These are phyloP conservation scores for Boletus fagicola DNA, from an alignment of 768 basidiomycete genomes.

Conservation along the genomic window DNA sequence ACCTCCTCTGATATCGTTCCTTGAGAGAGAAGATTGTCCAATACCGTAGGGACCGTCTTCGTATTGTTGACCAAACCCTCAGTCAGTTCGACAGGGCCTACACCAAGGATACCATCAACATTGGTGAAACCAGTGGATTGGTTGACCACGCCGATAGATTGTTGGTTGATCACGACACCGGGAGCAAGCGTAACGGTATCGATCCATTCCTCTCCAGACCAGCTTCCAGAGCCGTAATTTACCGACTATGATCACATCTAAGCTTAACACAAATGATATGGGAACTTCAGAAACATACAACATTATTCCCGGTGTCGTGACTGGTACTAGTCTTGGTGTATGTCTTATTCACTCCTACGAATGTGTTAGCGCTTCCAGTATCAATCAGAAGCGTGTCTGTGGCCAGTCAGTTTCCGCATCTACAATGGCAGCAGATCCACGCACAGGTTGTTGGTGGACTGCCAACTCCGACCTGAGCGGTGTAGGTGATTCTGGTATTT, in stretches of 20 bases:
- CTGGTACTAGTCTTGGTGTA: slow-evolving; percentile 16
- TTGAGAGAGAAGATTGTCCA: slow-evolving; percentile 32
- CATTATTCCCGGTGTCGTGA: slow-evolving; percentile 19
- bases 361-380: slow-evolving; percentile 34
- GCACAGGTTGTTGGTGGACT: slow-evolving; percentile 27
- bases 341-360: slow-evolving; percentile 17
- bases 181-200: slow-evolving; percentile 11
- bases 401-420: background rate
- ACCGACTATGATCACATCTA: background rate
- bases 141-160: slow-evolving; percentile 38
- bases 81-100: slow-evolving; percentile 36
- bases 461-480: slow-evolving; percentile 29
- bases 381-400: slow-evolving; percentile 31
- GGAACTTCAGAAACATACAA: slow-evolving; percentile 10
- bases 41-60: slow-evolving; percentile 31
- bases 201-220: slow-evolving; percentile 13
- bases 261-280: background rate
- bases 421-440: background rate
- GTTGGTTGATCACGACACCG: slow-evolving; percentile 7
- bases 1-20: slow-evolving; percentile 25
- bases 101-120: slow-evolving; percentile 41
- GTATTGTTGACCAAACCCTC: slow-evolving; percentile 16
- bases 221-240: slow-evolving; percentile 5
- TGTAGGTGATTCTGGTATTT: slow-evolving; percentile 28
- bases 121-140: slow-evolving; percentile 23